phyloP scores from a whole-genome alignment of 345 rosid species.

The Dovyalis caffra region DNA sequence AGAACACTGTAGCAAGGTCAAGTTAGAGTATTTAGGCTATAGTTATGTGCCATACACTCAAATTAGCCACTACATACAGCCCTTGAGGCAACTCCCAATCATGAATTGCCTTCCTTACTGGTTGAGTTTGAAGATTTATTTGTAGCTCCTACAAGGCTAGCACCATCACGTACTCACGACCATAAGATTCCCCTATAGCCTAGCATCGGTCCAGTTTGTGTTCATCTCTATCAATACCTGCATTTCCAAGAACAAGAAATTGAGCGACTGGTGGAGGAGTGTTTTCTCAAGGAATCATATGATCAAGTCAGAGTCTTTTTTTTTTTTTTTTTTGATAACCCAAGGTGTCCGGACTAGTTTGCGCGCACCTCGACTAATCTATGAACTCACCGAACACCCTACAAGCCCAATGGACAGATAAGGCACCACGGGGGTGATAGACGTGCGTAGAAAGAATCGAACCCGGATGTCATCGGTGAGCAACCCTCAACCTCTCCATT shows the following conservation, averaged over 20 bases:
- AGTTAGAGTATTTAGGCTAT: neutral
- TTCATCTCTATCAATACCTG: neutral
- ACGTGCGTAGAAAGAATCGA: no score
- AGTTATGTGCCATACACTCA: neutral
- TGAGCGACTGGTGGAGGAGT: neutral
- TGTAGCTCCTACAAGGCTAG: rapidly evolving
- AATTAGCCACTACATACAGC: neutral
- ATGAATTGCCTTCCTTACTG: neutral
- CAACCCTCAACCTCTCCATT: no score
- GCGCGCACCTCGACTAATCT: no score
- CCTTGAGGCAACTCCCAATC: neutral
- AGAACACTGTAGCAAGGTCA: neutral
- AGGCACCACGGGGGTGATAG: no score
- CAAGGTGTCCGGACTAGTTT: no score
- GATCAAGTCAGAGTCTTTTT: no score
- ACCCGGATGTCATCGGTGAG: no score
- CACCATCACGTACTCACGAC: neutral
- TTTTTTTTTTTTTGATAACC: no score
- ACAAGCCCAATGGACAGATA: no score
- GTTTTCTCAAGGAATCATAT: neutral
- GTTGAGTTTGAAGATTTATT: neutral
- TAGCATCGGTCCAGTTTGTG: neutral
- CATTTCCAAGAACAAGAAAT: neutral
- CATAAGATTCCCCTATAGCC: neutral
- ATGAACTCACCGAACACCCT: no score